Evolutionary conservation across 257 asterid species (phyloP), one percentile per base, ranked within the genome.

Genomic region (Nicotiana obtusifolia): DNA sequence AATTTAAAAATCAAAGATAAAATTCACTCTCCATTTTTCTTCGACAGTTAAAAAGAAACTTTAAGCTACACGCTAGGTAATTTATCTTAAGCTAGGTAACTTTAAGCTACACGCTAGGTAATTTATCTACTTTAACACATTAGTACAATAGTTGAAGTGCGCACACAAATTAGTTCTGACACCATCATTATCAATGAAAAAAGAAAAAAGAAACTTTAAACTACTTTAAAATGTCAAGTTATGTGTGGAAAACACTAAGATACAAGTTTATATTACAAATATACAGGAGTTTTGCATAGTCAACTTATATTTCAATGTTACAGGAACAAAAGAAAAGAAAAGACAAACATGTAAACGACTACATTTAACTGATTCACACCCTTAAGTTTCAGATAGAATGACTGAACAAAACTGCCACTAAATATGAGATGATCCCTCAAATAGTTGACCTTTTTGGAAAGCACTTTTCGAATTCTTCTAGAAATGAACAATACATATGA

Each of bases 381-480:
- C 59, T 41, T 5, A 13, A 69, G 20, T 41, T 41, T 41, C 59
- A 69, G 7, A 69, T 69, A 41, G 5, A 20, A 9, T 69, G 78
- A 13, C 19, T 44, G 33, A 69, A 69, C 24, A 73, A 69, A 69
- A 69, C 78, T 69, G 78, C 78, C 30, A 69, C 78, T 69, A 44
- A 69, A 5, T 41, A 41, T 41, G 53, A 41, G 59, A 41, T 15
- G 35, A 35, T 20, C 33, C 57, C 30, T 11, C 33, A 5, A 71
- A 47, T 44, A 10, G 56, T 71, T 41, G 78, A 44, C 59, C 78
- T 5, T 19, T 16, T 71, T 44, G 59, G 78, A 30, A 71, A 22
- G 20, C 37, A 22, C 1, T 73, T 73, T 15, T 22, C 61, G 5
- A 41, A 44, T 22, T 47, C 78, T 73, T 71, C 47, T 60, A 22